Conservation (phyloP, 306 rosid genomes). For the Corylus avellana region DNA sequence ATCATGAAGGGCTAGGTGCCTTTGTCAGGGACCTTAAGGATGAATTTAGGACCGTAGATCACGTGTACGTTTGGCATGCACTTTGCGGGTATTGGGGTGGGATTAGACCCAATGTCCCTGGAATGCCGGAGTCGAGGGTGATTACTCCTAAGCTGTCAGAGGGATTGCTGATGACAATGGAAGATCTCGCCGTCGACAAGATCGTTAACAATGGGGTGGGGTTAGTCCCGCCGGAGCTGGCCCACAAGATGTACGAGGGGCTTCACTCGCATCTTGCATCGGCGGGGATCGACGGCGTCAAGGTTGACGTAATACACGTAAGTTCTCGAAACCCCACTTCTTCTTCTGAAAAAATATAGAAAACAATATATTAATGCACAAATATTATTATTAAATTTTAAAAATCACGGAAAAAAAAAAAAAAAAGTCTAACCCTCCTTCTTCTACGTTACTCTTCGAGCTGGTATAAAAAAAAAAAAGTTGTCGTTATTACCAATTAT, state of each 20-base stretch:
- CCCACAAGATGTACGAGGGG: slow-evolving; percentile 48
- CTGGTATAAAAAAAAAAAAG: too few species aligned
- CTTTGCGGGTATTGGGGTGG: slow-evolving; percentile 85
- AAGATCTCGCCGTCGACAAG: slow-evolving; percentile 66
- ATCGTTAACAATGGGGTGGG: slow-evolving; percentile 55
- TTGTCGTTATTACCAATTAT: too few species aligned
- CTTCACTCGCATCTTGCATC: slow-evolving; percentile 57
- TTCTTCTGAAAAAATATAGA: too few species aligned
- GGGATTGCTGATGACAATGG: slow-evolving; percentile 52
- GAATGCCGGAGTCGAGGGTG: slow-evolving; percentile 50
- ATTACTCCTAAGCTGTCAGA: slow-evolving; percentile 36
- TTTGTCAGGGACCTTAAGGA: slow-evolving; percentile 64
- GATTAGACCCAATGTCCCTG: slow-evolving; percentile 40
- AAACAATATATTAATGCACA: too few species aligned
- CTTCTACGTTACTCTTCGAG: too few species aligned
- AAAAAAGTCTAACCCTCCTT: too few species aligned
- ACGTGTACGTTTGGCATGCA: slow-evolving; percentile 80
- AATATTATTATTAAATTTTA: too few species aligned
- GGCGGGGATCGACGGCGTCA: slow-evolving; percentile 66
- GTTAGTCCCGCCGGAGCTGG: slow-evolving; percentile 54
- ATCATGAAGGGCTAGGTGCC: slow-evolving; percentile 46
- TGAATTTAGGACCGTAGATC: slow-evolving; percentile 49
- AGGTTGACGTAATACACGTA: slow-evolving; percentile 75
- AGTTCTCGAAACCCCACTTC: slow-evolving; percentile 13
- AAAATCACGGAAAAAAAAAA: too few species aligned